Conservation (phyloP, 1,139 yeast species). For the Lodderomyces metapsilosis region DNA sequence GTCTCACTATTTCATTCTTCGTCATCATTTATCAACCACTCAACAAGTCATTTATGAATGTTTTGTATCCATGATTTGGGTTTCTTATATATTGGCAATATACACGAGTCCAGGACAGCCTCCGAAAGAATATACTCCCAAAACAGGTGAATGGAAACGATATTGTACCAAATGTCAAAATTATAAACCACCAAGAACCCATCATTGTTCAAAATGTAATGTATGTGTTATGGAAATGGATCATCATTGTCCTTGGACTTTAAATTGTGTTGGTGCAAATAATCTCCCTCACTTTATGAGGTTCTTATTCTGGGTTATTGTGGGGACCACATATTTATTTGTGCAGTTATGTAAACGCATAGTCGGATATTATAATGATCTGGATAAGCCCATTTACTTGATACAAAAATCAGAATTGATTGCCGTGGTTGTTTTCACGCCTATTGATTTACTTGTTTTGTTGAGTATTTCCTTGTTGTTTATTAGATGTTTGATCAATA, state of each 20-base stretch:
- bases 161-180: conserved; percentile 65
- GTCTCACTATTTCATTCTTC: conserved; percentile 57
- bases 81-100: conserved; percentile 61
- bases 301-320: conserved; percentile 67
- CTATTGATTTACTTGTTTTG: conserved; percentile 58
- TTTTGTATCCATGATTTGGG: conserved; percentile 61
- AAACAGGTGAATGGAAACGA: conserved; percentile 31
- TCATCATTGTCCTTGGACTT: conserved; percentile 98
- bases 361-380: conserved; percentile 45
- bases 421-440: conserved; percentile 54
- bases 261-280: conserved; percentile 78
- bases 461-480: conserved; percentile 58
- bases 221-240: conserved; percentile 76
- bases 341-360: conserved; percentile 44
- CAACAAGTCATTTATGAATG: conserved; percentile 51
- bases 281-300: conserved; percentile 84
- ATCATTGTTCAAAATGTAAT: conserved; percentile 78
- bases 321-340: conserved; percentile 52
- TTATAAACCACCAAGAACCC: conserved; percentile 94
- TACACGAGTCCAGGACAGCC: conserved; percentile 67
- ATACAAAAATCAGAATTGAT: conserved; percentile 53
- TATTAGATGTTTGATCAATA: conserved; percentile 57
- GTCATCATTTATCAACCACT: conserved; percentile 35
- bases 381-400: conserved; percentile 61
- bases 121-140: conserved; percentile 25